Evolutionary conservation across 2,329 filamentous ascomycete species (phyloP).

Genomic region (Plectosphaerella plurivora): DNA sequence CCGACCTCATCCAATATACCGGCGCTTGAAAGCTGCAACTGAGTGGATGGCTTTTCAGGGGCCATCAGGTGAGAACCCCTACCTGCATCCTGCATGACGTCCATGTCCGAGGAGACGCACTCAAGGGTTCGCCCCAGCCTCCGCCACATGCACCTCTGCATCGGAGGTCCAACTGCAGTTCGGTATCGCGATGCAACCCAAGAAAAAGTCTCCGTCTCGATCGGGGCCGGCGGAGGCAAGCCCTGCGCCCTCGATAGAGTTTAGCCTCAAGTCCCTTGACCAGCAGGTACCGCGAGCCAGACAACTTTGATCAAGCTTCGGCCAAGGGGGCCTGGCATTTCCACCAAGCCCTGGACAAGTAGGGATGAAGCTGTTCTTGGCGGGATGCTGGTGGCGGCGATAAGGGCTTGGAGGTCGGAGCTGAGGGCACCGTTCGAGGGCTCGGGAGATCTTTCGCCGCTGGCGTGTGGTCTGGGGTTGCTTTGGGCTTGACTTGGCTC

Average conservation of each 20-base stretch:
- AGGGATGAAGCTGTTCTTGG: not conserved
- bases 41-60: too few relatives aligned
- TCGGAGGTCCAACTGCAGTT: not conserved
- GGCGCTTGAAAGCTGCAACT: too few relatives aligned
- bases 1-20: too few relatives aligned
- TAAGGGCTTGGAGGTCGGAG: not conserved
- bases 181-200: not conserved
- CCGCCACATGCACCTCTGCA: not conserved
- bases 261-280: not conserved
- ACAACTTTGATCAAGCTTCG: not conserved
- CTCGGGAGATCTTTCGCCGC: not conserved
- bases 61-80: too few relatives aligned
- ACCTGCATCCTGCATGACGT: too few relatives aligned
- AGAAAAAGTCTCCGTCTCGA: not conserved
- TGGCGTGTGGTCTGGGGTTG: not conserved
- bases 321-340: not conserved
- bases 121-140: not conserved
- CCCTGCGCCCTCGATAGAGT: not conserved
- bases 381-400: not conserved
- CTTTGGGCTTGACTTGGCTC: not conserved
- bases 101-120: conserved; percentile 9
- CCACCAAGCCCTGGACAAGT: not conserved
- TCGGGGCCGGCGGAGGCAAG: not conserved
- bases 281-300: not conserved
- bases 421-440: not conserved